A percentile compares a stretch with the other conserved stretches of the same genome.
Evolutionary conservation across 2,329 filamentous ascomycete species (phyloP).

Genomic region (Exophiala mesophila): DNA sequence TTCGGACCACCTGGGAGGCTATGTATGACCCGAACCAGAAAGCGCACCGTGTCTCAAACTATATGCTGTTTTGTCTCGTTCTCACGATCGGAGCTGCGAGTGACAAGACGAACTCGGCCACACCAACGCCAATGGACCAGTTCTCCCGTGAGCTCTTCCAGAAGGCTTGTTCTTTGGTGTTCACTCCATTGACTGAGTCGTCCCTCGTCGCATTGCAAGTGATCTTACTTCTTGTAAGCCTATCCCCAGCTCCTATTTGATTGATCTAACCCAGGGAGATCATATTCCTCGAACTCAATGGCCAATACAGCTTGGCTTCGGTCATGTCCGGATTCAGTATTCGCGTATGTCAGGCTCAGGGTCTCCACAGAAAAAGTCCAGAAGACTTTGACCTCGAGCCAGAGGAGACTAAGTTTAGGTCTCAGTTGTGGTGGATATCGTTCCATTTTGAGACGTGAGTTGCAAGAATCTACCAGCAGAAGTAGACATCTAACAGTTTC

Average conservation of each 20-base stretch:
- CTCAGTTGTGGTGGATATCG: constrained; percentile 2
- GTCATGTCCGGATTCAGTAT: constrained; percentile 2
- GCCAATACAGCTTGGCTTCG: not conserved
- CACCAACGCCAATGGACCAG: constrained; percentile 1
- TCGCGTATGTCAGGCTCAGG: not conserved
- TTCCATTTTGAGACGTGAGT: constrained; percentile 3
- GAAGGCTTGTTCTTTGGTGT: constrained; percentile 2
- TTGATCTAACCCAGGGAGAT: not conserved
- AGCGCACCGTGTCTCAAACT: not conserved
- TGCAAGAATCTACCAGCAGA: not conserved
- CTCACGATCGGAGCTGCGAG: constrained; percentile 2
- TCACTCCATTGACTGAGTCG: not conserved
- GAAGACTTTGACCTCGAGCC: not conserved
- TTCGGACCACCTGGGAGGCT: constrained; percentile 2
- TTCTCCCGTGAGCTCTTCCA: constrained; percentile 2
- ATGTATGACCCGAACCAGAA: constrained; percentile 2
- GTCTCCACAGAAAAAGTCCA: constrained; percentile 1
- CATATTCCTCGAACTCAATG: constrained; percentile 5
- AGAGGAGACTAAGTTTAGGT: constrained; percentile 3
- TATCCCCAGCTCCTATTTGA: no score
- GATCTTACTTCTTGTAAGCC: constrained; percentile 4
- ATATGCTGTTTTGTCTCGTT: constrained; percentile 4
- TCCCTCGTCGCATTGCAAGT: constrained; percentile 1
- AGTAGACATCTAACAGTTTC: not conserved
- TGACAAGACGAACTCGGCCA: not conserved